phyloP scores from a whole-genome alignment of 2,329 filamentous ascomycete genomes.

The Fusarium clavum region DNA sequence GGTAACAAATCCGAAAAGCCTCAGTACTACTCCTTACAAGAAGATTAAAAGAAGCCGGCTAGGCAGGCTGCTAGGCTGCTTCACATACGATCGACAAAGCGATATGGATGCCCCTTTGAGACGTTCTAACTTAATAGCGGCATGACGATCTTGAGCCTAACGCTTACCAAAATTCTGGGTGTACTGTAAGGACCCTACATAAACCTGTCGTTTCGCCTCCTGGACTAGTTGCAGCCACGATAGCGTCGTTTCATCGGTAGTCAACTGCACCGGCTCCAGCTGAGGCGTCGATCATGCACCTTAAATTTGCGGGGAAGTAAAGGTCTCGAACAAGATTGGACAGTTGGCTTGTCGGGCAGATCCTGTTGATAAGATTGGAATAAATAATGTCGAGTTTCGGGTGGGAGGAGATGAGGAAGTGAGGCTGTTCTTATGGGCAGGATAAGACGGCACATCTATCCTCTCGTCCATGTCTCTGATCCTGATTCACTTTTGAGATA shows the following conservation, averaged over 20 bases:
- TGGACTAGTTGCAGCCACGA: background rate
- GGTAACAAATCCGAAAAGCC: background rate
- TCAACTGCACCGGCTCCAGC: background rate
- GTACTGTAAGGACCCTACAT: background rate
- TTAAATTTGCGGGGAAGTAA: background rate
- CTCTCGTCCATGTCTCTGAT: background rate
- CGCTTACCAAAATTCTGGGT: background rate
- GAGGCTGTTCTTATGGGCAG: background rate
- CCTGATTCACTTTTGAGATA: background rate
- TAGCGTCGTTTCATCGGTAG: slow-evolving; percentile 3
- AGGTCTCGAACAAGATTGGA: background rate
- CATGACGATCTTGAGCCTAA: background rate
- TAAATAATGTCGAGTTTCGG: background rate
- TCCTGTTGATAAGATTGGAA: background rate
- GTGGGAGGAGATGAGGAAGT: background rate
- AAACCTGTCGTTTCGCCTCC: background rate
- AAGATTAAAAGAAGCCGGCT: background rate
- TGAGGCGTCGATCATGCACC: background rate
- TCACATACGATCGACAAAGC: background rate
- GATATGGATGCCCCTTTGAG: background rate
- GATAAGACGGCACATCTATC: background rate
- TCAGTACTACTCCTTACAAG: background rate
- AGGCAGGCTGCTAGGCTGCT: background rate
- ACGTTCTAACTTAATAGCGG: background rate
- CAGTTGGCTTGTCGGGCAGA: no score